Evolutionary conservation across 1,284 basidiomycete species (phyloP), one percentile per base, ranked within the genome.

Genomic region (Malassezia yamatoensis): DNA sequence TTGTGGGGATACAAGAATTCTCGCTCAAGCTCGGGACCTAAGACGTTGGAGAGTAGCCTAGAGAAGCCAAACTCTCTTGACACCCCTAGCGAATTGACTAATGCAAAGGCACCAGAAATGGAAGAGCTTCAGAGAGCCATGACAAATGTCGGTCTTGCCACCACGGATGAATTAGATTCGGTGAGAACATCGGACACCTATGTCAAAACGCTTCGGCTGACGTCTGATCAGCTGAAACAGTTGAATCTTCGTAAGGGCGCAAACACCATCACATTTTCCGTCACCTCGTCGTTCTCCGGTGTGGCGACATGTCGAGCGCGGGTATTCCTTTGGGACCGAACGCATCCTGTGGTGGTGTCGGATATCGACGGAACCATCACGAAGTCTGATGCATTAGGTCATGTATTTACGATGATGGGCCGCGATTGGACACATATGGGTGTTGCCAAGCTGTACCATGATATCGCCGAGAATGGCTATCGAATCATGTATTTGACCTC

Each of bases 281-380:
- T 96, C 37, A 80, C 78, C 18, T 81, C 80, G 3, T 90, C 89
- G n/a, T 83, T 87, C 47, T 86, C 88, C 5, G 88, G 89, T 6
- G 81, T 82, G 3, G 84, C 88, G 1, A 70, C 64, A 10, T 96
- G 91, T 65, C 85, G 88, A 1, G 90, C 94, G 9, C 82, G 90
- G 4, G 88, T 99, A 64, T 99, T 98, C 66, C 79, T 98, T 15
- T 98, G 91, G 93, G 88, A 96, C 60, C 83, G 84, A 29, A 85
- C 83, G 9, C 89, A 96, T 74, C 82, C 83, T 24, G 83, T 98
- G 20, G 87, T 98, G 34, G 85, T 99, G 41, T 96, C 91, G 35
- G 94, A 99, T 73, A 98, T 99, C 61, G 94, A 99, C 72, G 94
- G 94, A 1, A 99, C 94, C 0, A 99, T 99, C 74, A 99, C 94